Evolutionary conservation across 1,284 basidiomycete species (phyloP).

Genomic region (Rhodotorula sp.): DNA sequence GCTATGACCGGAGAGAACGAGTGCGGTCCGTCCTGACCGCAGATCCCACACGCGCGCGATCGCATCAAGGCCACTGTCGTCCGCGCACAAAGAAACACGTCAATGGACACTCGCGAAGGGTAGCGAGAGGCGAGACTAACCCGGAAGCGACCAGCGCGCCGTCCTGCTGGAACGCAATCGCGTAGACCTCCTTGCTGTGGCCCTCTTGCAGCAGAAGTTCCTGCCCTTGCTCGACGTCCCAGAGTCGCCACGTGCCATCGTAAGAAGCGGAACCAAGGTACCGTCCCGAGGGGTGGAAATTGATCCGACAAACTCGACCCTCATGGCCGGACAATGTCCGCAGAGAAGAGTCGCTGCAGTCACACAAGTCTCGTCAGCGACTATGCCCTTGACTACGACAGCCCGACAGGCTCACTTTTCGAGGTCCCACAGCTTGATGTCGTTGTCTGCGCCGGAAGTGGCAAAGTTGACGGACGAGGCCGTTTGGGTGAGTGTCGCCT

Average conservation of each 20-base stretch:
- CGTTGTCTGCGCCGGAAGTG: slow-evolving; percentile 84
- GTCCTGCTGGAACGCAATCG: slow-evolving; percentile 92
- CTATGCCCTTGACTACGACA: neutral
- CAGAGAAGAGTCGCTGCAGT: slow-evolving; percentile 68
- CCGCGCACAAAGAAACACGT: neutral
- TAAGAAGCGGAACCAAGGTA: slow-evolving; percentile 94
- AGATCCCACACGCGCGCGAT: slow-evolving; percentile 97
- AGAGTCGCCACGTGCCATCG: slow-evolving; percentile 97
- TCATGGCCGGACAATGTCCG: slow-evolving; percentile 82
- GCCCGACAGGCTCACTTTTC: slow-evolving; percentile 59
- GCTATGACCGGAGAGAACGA: slow-evolving; percentile 97
- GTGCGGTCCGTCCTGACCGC: slow-evolving; percentile 89
- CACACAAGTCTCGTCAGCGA: neutral
- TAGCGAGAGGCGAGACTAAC: slow-evolving; percentile 53
- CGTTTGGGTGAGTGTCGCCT: slow-evolving; percentile 77
- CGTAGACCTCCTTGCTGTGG: slow-evolving; percentile 94
- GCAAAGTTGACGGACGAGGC: slow-evolving; percentile 75
- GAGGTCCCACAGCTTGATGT: slow-evolving; percentile 84
- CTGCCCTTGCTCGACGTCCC: slow-evolving; percentile 79
- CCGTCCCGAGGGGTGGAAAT: slow-evolving; percentile 90
- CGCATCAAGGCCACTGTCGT: slow-evolving; percentile 84
- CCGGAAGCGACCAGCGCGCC: slow-evolving; percentile 90
- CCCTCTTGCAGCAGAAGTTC: slow-evolving; percentile 92
- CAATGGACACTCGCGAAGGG: neutral
- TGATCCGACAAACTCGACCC: slow-evolving; percentile 85